Conservation (phyloP, 257 asterid genomes). For the Catharanthus roseus region DNA sequence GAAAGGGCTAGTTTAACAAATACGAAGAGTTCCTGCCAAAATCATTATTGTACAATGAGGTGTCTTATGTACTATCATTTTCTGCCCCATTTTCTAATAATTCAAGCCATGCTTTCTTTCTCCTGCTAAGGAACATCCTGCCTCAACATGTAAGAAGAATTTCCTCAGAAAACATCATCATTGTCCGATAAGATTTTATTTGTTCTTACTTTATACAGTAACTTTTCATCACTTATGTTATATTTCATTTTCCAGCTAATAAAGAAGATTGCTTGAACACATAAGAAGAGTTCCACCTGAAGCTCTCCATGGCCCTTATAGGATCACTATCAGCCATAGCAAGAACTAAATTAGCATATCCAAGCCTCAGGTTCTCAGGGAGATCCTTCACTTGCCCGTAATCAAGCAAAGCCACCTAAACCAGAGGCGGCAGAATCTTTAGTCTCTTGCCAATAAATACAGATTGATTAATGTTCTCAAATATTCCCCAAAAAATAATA, state of each 20-base stretch:
- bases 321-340: slow-evolving; percentile 92
- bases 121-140: neutral
- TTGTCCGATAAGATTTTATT: neutral
- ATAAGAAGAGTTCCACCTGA: slow-evolving; percentile 42
- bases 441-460: neutral
- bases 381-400: slow-evolving; percentile 99
- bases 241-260: neutral
- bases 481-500: neutral
- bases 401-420: slow-evolving; percentile 93
- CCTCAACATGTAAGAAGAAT: neutral
- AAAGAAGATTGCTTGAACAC: neutral
- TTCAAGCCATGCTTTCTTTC: neutral
- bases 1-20: neutral
- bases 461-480: neutral
- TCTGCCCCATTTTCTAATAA: neutral
- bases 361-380: slow-evolving; percentile 81
- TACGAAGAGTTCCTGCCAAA: neutral
- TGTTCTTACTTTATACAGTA: neutral
- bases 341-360: slow-evolving; percentile 83
- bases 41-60: neutral
- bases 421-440: slow-evolving; percentile 6
- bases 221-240: neutral
- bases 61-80: neutral
- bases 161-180: slow-evolving; percentile 13
- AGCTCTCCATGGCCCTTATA: slow-evolving; percentile 70